Evolutionary conservation across 805 yeast genomes (phyloP).

Genomic region (Teunomyces cretensis): DNA sequence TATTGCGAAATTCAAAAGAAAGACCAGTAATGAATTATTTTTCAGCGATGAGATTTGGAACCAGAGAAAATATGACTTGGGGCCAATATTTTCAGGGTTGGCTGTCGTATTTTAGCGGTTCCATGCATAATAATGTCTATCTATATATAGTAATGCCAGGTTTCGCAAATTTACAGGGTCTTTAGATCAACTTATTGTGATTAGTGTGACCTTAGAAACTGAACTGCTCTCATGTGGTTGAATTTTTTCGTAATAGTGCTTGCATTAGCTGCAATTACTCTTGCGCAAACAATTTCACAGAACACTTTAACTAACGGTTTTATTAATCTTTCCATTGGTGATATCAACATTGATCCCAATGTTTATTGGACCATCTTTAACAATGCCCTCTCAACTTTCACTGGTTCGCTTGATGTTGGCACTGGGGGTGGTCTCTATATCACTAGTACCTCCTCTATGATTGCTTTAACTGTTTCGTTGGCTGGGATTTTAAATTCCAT

Average conservation of each 20-base stretch:
- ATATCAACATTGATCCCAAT: conserved; percentile 14
- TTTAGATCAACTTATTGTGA: too few relatives aligned
- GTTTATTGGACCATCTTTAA: conserved; percentile 19
- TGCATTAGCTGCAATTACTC: conserved; percentile 3
- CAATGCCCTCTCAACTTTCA: conserved; percentile 12
- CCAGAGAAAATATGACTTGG: too few relatives aligned
- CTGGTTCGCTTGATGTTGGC: conserved; percentile 14
- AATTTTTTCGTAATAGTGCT: not conserved
- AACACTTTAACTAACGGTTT: conserved; percentile 19
- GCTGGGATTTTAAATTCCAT: conserved; percentile 14
- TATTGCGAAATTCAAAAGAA: too few relatives aligned
- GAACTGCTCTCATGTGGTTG: conserved; percentile 2
- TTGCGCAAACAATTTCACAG: conserved; percentile 6
- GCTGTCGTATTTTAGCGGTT: too few relatives aligned
- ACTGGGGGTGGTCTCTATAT: conserved; percentile 16
- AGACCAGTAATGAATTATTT: too few relatives aligned
- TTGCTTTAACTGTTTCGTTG: conserved; percentile 10
- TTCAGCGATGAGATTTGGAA: too few relatives aligned
- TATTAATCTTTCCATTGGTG: conserved; percentile 17
- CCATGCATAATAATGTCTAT: too few relatives aligned
- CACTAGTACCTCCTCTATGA: conserved; percentile 7
- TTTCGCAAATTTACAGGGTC: too few relatives aligned
- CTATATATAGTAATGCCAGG: too few relatives aligned
- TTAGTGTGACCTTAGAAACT: too few relatives aligned
- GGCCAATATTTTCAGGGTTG: too few relatives aligned